Evolutionary conservation across 208 protist genomes (phyloP), one percentile per base, ranked within the genome.

Genomic region (Leptomonas pyrrhocoris): DNA sequence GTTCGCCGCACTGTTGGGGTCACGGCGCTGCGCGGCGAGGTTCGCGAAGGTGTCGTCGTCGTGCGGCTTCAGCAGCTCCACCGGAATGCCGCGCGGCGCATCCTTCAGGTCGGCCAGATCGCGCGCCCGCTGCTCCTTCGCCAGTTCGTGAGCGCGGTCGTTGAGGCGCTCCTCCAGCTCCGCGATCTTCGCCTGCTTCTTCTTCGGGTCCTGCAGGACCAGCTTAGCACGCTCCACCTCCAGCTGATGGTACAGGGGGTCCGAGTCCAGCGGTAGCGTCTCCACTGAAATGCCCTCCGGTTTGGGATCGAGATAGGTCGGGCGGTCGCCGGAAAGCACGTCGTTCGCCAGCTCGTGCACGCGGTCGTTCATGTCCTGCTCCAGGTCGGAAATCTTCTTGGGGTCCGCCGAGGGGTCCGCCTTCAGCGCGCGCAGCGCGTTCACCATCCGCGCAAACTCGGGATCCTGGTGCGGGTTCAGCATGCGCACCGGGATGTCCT

Each of bases 141-240:
- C 90, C 55, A 95, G 73, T 62, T 92, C 90, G 54, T 90, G 80
- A n/a, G 81, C 85, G 25, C 83, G 83, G 27, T 88, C 82, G 64
- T 90, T 94, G 40, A 95, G 77, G 51, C 85, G 84, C 4, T 80
- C 81, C 73, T 90, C 85, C 1, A 93, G 73, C 19, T 95, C 80
- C 21, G 68, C 73, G 34, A 92, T 88, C 73, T 89, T 86, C 25
- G 73, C 69, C 21, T 77, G 74, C 62, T 90, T 90, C 58, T 72
- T 73, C 51, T 74, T 61, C 18, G 87, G 79, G 58, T 92, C 86
- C 74, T 85, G 68, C 43, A 89, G 66, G 62, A 82, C 71, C 27
- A 92, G 77, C 71, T 89, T 90, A 43, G 86, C 85, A 5, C 87
- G 84, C 69, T 95, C 87, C 46, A 83, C 81, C 80, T 95, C 87